phyloP scores from a whole-genome alignment of 805 yeast species.

The Myxozyma geophila region DNA sequence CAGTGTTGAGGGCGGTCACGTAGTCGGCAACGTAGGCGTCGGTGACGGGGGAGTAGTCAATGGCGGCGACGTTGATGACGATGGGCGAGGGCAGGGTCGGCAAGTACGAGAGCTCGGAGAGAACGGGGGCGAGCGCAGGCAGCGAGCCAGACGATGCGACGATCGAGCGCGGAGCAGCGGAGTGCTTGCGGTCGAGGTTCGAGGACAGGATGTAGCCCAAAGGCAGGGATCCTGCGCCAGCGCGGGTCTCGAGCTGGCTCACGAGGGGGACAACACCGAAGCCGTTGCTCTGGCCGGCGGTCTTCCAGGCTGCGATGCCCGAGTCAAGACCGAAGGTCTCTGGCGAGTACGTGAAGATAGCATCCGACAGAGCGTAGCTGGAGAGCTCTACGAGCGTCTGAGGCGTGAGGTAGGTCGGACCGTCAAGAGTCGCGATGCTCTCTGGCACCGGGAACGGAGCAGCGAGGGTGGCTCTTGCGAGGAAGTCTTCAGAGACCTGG shows the following conservation, averaged over 20 bases:
- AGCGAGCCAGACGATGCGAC: slow-evolving; percentile 72
- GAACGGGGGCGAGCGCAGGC: slow-evolving; percentile 66
- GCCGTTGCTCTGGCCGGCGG: slow-evolving; percentile 56
- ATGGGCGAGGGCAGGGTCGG: slow-evolving; percentile 56
- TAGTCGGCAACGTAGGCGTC: slow-evolving; percentile 67
- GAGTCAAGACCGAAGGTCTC: slow-evolving; percentile 63
- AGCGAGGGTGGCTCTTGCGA: slow-evolving; percentile 14
- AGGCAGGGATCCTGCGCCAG: slow-evolving; percentile 81
- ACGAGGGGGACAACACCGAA: slow-evolving; percentile 64
- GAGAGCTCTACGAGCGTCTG: slow-evolving; percentile 36
- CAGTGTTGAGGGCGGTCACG: slow-evolving; percentile 61
- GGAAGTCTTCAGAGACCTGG: slow-evolving; percentile 4
- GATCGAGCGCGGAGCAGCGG: slow-evolving; percentile 49
- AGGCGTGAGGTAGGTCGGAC: slow-evolving; percentile 31
- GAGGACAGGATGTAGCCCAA: slow-evolving; percentile 63
- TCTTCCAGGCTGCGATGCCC: slow-evolving; percentile 65
- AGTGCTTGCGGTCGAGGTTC: slow-evolving; percentile 22
- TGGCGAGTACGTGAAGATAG: slow-evolving; percentile 69
- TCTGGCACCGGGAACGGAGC: slow-evolving; percentile 29
- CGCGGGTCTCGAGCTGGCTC: slow-evolving; percentile 64
- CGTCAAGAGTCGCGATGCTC: slow-evolving; percentile 24
- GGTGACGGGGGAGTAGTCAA: slow-evolving; percentile 62
- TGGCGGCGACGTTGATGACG: slow-evolving; percentile 74
- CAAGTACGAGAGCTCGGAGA: slow-evolving; percentile 48
- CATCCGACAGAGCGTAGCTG: slow-evolving; percentile 43